phyloP scores from a whole-genome alignment of 345 rosid species.

The Eucalyptus erythrocorys region DNA sequence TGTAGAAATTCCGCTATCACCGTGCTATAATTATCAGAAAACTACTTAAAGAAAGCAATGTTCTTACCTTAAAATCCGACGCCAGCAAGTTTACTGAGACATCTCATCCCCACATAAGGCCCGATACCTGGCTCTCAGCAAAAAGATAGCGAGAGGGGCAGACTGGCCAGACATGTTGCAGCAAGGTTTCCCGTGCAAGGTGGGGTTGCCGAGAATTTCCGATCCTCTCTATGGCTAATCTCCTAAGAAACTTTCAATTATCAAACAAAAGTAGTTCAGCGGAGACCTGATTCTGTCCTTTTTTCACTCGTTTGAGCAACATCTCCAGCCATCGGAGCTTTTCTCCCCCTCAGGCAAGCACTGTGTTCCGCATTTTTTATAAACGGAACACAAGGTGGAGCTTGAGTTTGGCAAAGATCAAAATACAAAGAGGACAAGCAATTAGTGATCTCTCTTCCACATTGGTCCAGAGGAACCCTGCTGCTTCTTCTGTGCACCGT shows the following conservation, averaged over 20 bases:
- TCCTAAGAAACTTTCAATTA: neutral
- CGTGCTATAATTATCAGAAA: neutral
- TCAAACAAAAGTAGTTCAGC: neutral
- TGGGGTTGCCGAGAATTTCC: neutral
- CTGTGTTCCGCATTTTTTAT: neutral
- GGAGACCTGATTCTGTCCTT: neutral
- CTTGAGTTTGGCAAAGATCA: neutral
- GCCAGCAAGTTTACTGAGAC: neutral
- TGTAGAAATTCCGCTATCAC: neutral
- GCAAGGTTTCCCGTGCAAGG: neutral
- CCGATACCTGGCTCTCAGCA: neutral
- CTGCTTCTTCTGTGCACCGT: conserved; percentile 51
- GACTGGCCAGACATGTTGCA: neutral
- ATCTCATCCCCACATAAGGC: neutral
- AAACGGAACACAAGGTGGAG: neutral
- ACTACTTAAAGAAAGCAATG: neutral
- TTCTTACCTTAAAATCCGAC: neutral
- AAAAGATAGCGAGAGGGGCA: neutral
- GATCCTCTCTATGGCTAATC: neutral
- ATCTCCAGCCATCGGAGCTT: neutral
- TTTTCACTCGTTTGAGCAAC: neutral
- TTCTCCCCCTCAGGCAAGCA: neutral
- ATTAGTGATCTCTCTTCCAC: neutral
- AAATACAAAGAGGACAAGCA: neutral
- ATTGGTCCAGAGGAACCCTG: neutral